Evolutionary conservation across 148 eudicot genomes (phyloP).

Genomic region (Arbutus unedo): DNA sequence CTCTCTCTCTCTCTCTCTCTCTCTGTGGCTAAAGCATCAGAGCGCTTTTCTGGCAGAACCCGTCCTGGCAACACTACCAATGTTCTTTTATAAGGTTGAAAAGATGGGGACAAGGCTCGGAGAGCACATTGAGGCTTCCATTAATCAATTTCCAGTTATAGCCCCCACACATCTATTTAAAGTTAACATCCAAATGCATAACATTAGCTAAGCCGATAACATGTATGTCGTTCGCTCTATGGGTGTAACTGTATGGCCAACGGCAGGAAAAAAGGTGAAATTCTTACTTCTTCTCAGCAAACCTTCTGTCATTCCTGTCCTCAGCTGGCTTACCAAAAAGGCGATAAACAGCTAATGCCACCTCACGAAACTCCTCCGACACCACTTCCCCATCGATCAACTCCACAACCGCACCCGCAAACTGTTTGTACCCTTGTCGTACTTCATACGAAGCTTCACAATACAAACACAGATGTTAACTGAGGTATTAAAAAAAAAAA

Average conservation of each 20-base stretch:
- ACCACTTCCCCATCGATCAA: conserved; percentile 67
- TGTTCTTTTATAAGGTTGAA: background rate
- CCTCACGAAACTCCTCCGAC: conserved; percentile 76
- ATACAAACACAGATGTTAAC: conserved; percentile 6
- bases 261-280: conserved; percentile 7
- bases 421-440: conserved; percentile 78
- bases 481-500: no score
- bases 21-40: background rate
- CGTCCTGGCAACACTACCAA: background rate
- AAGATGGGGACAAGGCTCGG: no score
- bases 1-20: background rate
- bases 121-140: no score
- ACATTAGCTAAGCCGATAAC: background rate
- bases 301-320: conserved; percentile 28
- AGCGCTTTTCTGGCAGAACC: background rate
- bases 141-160: no score
- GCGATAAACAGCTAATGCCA: conserved; percentile 56
- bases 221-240: background rate
- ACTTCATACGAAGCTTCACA: conserved; percentile 72
- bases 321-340: conserved; percentile 43
- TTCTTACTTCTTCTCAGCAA: conserved; percentile 54
- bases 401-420: conserved; percentile 70
- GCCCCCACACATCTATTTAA: background rate
- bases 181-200: background rate
- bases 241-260: background rate